A percentile compares a stretch with the other conserved stretches of the same genome.
phyloP scores from a whole-genome alignment of 257 asterid genomes.

The Solanum paucissectum region DNA sequence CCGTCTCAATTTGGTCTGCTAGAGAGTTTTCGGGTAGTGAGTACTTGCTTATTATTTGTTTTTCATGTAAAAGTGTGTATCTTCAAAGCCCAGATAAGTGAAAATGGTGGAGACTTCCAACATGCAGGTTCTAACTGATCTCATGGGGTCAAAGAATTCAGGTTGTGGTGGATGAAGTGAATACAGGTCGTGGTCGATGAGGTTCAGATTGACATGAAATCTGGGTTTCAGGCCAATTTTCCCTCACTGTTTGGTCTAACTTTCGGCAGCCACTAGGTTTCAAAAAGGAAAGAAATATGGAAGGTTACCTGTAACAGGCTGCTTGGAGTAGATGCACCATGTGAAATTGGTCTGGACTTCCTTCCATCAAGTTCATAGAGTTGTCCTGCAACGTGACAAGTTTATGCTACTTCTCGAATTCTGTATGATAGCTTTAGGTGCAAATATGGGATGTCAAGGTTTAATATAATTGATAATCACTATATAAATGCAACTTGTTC shows the following conservation, averaged over 20 bases:
- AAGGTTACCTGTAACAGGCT: conserved; percentile 46
- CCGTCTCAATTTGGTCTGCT: not conserved
- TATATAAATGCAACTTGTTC: not conserved
- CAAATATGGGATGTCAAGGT: not conserved
- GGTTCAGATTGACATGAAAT: not conserved
- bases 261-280: not conserved
- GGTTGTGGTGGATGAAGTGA: not conserved
- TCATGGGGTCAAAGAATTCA: not conserved
- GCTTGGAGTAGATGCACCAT: conserved; percentile 62
- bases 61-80: not conserved
- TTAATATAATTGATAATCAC: not conserved
- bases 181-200: not conserved
- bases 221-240: not conserved
- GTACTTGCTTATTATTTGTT: not conserved
- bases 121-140: not conserved
- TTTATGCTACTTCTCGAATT: not conserved
- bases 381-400: conserved; percentile 32
- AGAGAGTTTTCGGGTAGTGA: not conserved
- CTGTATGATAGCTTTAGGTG: not conserved
- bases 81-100: not conserved
- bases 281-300: not conserved
- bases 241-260: not conserved
- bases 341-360: conserved; percentile 72
- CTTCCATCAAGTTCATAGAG: conserved; percentile 92
- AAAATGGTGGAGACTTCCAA: not conserved